These are phyloP conservation scores for Hemileccinum rubropunctum DNA, from an alignment of 768 basidiomycete genomes.

Conservation along the genomic window DNA sequence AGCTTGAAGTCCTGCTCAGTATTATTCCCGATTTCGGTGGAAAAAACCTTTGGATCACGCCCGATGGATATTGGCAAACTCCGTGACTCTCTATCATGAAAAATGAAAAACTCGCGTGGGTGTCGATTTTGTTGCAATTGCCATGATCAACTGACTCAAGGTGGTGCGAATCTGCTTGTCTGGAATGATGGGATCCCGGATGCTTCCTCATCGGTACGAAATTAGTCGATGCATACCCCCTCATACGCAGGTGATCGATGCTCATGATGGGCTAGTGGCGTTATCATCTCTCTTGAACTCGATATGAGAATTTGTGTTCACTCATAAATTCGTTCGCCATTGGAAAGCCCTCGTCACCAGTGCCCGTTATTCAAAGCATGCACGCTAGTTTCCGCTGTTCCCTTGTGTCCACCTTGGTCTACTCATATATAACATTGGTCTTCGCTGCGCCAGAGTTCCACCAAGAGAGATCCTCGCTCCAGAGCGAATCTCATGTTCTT, in stretches of 20 bases:
- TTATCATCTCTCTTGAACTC: neutral
- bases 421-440: neutral
- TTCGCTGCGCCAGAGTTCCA: neutral
- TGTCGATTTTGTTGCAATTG: no score
- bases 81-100: no score
- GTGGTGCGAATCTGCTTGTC: no score
- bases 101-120: neutral
- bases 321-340: neutral
- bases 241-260: neutral
- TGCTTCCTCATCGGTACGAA: slow-evolving; percentile 1
- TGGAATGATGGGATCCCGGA: no score
- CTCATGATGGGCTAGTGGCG: neutral
- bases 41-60: neutral
- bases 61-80: neutral
- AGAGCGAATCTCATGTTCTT: no score
- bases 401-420: slow-evolving; percentile 2
- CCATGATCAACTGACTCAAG: no score
- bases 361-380: slow-evolving; percentile 4
- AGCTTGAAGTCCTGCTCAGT: neutral
- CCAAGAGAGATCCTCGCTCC: neutral
- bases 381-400: neutral
- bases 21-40: neutral
- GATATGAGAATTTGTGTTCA: neutral
- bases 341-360: neutral
- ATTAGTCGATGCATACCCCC: neutral